Evolutionary conservation across 805 yeast genomes (phyloP).

Genomic region (Schizosaccharomyces lindneri): DNA sequence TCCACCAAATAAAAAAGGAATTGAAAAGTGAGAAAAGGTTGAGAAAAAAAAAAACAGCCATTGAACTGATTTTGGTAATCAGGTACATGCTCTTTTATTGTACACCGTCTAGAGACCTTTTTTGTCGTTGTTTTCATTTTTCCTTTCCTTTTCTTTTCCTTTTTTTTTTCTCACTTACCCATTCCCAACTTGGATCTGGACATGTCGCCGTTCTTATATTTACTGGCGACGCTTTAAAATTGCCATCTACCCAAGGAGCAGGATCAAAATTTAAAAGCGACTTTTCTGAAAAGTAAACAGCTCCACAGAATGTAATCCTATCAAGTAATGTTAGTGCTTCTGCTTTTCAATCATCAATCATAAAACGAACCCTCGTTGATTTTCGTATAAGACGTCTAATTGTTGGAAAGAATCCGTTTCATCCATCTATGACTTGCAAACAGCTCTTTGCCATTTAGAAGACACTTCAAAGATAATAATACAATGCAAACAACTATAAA

Average conservation of each 20-base stretch:
- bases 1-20: no score
- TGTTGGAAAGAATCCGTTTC: not conserved
- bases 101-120: not conserved
- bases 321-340: not conserved
- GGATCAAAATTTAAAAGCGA: conserved; percentile 17
- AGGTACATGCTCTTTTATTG: no score
- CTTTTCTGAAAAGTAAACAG: conserved; percentile 15
- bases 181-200: conserved; percentile 37
- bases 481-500: not conserved
- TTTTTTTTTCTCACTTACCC: conserved; percentile 15
- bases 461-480: not conserved
- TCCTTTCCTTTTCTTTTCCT: no score
- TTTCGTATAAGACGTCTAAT: conserved; percentile 15
- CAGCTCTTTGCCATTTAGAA: not conserved
- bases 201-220: conserved; percentile 15
- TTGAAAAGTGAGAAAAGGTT: no score
- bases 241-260: conserved; percentile 14
- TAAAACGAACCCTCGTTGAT: conserved; percentile 17
- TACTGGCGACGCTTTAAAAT: conserved; percentile 13
- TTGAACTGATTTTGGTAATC: no score
- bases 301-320: conserved; percentile 15
- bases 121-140: no score
- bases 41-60: no score
- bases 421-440: not conserved
- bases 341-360: not conserved